A percentile compares a stretch with the other conserved stretches of the same genome.
Evolutionary conservation across 176 grass and related monocot genomes (phyloP).

Genomic region (Aegilops tauschii): DNA sequence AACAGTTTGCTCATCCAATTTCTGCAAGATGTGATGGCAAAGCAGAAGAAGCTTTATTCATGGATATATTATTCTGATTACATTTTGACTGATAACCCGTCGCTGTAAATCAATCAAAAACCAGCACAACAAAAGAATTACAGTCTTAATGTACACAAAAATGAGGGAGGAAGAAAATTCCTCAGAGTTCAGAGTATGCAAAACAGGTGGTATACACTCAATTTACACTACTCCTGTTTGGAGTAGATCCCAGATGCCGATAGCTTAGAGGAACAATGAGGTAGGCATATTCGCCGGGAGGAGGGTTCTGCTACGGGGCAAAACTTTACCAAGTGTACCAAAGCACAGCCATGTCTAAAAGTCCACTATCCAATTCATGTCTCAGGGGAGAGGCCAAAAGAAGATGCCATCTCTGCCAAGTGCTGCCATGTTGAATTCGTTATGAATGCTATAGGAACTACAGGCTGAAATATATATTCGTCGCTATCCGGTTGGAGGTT

Average conservation of each 20-base stretch:
- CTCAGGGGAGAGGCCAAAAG: constrained; percentile 43
- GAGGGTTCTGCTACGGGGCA: neutral
- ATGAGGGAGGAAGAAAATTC: constrained; percentile 28
- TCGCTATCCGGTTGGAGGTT: constrained; percentile 48
- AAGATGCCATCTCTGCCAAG: constrained; percentile 58
- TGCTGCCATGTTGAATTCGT: constrained; percentile 62
- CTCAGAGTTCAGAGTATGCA: constrained; percentile 18
- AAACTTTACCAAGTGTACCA: constrained; percentile 14
- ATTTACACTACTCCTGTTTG: neutral
- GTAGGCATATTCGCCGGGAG: neutral
- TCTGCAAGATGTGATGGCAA: neutral
- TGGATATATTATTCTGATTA: constrained; percentile 29
- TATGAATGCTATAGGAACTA: constrained; percentile 65
- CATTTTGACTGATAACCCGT: constrained; percentile 20
- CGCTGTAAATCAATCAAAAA: constrained; percentile 38
- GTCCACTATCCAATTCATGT: constrained; percentile 22
- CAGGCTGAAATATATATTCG: constrained; percentile 37
- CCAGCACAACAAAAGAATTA: constrained; percentile 33
- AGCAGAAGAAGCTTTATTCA: constrained; percentile 23
- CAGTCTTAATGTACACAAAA: constrained; percentile 51
- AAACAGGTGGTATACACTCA: constrained; percentile 40
- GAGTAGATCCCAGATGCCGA: constrained; percentile 27
- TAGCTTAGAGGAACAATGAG: constrained; percentile 2
- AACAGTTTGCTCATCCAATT: neutral
- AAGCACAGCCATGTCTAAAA: constrained; percentile 24